Conservation (phyloP, 768 basidiomycete genomes). For the Lyophyllum semitale region DNA sequence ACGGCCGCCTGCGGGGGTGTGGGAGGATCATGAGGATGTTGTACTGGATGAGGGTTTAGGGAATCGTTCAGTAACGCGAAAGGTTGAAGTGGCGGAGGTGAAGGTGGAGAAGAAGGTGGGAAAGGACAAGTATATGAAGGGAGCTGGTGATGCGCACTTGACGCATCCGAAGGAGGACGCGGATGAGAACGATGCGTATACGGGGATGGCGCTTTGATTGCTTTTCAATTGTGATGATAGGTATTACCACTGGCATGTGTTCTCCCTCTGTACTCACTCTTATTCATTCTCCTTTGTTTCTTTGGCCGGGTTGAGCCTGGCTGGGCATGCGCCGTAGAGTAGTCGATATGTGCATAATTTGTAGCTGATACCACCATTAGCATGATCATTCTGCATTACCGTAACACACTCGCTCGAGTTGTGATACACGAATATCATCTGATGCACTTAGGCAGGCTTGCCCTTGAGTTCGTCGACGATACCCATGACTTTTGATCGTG, state of each 20-base stretch:
- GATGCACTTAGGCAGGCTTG: too few relatives aligned
- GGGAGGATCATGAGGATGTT: conserved; percentile 12
- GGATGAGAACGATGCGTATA: conserved; percentile 12
- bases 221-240: background rate
- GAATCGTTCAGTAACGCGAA: background rate
- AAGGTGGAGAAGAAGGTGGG: background rate
- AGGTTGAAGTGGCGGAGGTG: background rate
- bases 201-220: conserved; percentile 13
- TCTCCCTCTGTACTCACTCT: background rate
- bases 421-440: too few relatives aligned
- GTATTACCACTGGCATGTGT: background rate
- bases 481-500: too few relatives aligned
- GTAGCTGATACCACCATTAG: conserved; percentile 1
- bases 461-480: too few relatives aligned
- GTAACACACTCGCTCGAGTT: too few relatives aligned
- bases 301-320: conserved; percentile 4
- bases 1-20: conserved; percentile 13
- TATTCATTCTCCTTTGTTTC: background rate
- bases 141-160: conserved; percentile 1
- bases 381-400: background rate
- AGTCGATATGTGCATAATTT: conserved; percentile 6
- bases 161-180: conserved; percentile 10
- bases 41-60: background rate
- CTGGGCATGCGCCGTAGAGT: conserved; percentile 1
- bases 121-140: background rate